A percentile compares a stretch with the other conserved stretches of the same genome.
These are phyloP conservation scores for Capsella bursapastoris DNA, from an alignment of 345 rosid genomes.

Conservation along the genomic window DNA sequence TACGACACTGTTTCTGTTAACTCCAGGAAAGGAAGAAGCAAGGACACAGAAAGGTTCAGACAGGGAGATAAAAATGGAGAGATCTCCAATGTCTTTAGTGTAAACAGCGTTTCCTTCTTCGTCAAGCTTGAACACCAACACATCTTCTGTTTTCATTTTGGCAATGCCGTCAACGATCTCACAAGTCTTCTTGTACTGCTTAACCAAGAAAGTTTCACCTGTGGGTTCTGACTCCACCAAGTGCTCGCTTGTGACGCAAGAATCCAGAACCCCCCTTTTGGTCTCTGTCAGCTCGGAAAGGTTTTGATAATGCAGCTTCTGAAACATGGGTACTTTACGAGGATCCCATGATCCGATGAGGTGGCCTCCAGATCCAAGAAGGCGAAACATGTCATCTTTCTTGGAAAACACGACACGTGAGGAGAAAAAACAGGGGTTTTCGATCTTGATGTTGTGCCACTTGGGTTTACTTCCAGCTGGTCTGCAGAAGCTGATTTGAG, in stretches of 20 bases:
- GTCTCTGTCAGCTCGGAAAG: neutral
- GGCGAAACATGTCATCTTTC: neutral
- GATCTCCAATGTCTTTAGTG: neutral
- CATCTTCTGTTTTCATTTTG: neutral
- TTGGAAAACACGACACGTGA: neutral
- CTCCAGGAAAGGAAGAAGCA: neutral
- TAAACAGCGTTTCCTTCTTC: neutral
- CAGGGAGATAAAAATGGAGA: neutral
- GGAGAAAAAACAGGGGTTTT: neutral
- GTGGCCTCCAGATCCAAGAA: neutral
- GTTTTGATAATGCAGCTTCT: neutral
- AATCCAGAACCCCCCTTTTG: neutral
- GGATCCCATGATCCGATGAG: constrained; percentile 4
- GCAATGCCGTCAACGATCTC: neutral
- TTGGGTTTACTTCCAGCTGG: neutral
- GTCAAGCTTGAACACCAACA: neutral
- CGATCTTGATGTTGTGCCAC: constrained; percentile 9
- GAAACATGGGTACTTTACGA: neutral
- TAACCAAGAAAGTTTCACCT: neutral
- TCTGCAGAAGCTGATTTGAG: too few species aligned
- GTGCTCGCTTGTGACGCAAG: neutral
- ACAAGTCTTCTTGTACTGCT: neutral
- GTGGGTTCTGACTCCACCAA: constrained; percentile 1
- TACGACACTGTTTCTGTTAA: neutral
- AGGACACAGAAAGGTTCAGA: neutral